Evolutionary conservation across 2,329 filamentous ascomycete genomes (phyloP), one percentile per base, ranked within the genome.

Genomic region (Colletotrichum sp.): DNA sequence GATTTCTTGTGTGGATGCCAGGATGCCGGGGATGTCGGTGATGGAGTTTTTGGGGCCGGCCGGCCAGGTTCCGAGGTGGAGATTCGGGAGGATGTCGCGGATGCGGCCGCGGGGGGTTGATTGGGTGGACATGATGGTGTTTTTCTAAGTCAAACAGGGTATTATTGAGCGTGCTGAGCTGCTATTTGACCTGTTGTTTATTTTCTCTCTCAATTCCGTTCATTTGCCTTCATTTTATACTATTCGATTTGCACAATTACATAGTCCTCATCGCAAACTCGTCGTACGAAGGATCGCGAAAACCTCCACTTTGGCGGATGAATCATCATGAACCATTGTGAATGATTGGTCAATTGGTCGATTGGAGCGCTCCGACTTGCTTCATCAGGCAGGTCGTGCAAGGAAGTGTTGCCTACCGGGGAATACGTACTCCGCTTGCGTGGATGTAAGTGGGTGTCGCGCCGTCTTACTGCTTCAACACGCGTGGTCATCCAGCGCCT

Each of bases 11-110:
- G 87, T 88, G 74, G 88, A 83, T 6, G 87, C 87, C 5, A 86
- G 84, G 10, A 90, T 88, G 1, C 88, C 88, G 6, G 87, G 83
- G 16, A 90, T 87, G 76, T 90, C 89, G 26, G 89, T 90, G 32
- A 90, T 83, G 72, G 87, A 88, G 80, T 90, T 90, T 26, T 88
- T 85, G 7, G 83, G 82, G 0, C 88, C 88, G 0, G 87, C 80
- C 4, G 81, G 79, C 84, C 84, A 89, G 73, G 81, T 82, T 21
- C 89, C 88, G 2, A 90, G 80, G 68, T 85, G 80, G 28, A 90
- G 79, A 32, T 83, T 76, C 5, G 89, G 88, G 8, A 90, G 80
- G 24, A 89, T 81, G 26, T 88, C 83, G 8, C 89, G 86, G 66
- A 89, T 77, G 52, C 87, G 84, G 66, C 77, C 79, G 60, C 82